These are phyloP conservation scores for Neopestalotiopsis rosae DNA, from an alignment of 2,329 filamentous ascomycete genomes.

Conservation along the genomic window DNA sequence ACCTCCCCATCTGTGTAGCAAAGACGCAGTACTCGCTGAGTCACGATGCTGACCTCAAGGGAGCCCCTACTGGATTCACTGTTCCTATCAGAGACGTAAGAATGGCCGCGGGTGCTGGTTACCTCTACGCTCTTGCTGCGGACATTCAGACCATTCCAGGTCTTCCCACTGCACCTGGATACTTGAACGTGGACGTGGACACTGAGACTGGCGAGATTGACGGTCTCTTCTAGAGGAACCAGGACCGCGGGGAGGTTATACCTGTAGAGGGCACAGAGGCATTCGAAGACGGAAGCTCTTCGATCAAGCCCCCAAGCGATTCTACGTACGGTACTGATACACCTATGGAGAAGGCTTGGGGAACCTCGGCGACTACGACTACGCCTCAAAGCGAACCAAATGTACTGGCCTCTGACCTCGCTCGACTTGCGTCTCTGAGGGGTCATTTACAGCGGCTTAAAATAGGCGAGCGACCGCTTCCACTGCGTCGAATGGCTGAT, in stretches of 20 bases:
- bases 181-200: conserved; percentile 90
- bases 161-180: conserved; percentile 91
- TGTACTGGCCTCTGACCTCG: too few relatives aligned
- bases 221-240: conserved; percentile 75
- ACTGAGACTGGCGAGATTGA: conserved; percentile 84
- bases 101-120: conserved; percentile 92
- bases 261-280: too few relatives aligned
- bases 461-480: too few relatives aligned
- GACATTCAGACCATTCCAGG: conserved; percentile 99
- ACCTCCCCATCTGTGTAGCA: conserved; percentile 93
- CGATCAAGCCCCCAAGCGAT: too few relatives aligned
- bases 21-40: conserved; percentile 98
- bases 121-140: conserved; percentile 90
- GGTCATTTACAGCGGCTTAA: too few relatives aligned
- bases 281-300: too few relatives aligned
- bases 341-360: too few relatives aligned
- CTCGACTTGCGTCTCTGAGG: too few relatives aligned
- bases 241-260: neutral
- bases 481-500: too few relatives aligned
- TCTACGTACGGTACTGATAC: too few relatives aligned
- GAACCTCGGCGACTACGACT: too few relatives aligned
- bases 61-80: conserved; percentile 91
- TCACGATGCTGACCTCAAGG: conserved; percentile 92
- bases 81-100: conserved; percentile 93
- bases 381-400: too few relatives aligned